Percentiles rank a stretch among this genome's conserved stretches.
Conservation (phyloP, 2,329 filamentous ascomycete species). For the Calonectria naviculata region DNA sequence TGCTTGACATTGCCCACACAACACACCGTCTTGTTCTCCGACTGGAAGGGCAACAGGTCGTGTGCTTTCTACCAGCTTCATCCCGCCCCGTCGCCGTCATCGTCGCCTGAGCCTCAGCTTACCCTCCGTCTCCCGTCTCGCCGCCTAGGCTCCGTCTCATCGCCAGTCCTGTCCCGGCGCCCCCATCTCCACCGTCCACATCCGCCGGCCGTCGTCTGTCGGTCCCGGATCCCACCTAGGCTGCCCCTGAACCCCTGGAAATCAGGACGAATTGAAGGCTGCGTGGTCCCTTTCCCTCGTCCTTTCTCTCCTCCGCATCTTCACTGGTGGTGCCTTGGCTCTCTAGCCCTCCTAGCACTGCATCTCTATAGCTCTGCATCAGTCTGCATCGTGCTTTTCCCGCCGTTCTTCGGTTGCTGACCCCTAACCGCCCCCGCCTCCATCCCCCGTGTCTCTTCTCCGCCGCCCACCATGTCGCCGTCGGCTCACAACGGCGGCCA, state of each 20-base stretch:
- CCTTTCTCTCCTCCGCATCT: constrained; percentile 7
- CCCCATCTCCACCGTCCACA: constrained; percentile 33
- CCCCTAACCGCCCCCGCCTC: constrained; percentile 22
- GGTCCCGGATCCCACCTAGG: constrained; percentile 34
- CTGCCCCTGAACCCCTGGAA: constrained; percentile 29
- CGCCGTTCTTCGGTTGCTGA: constrained; percentile 19
- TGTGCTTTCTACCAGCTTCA: constrained; percentile 47
- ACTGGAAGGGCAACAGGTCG: constrained; percentile 53
- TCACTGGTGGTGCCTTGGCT: constrained; percentile 12
- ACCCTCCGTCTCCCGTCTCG: constrained; percentile 18
- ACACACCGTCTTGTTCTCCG: constrained; percentile 29
- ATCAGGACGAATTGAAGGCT: constrained; percentile 26
- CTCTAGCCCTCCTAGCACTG: constrained; percentile 5
- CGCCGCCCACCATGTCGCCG: constrained; percentile 46
- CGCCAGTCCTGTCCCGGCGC: constrained; percentile 23
- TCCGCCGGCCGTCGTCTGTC: constrained; percentile 34
- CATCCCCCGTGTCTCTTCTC: constrained; percentile 21
- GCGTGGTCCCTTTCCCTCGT: not conserved
- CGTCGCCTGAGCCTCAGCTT: constrained; percentile 11
- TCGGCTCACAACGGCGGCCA: constrained; percentile 44
- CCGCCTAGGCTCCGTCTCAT: not conserved
- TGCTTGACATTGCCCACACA: constrained; percentile 38
- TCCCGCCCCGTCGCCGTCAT: constrained; percentile 19
- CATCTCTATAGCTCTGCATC: constrained; percentile 14
- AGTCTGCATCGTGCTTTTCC: not conserved